phyloP scores from a whole-genome alignment of 148 eudicot genomes.

The Euryodendron excelsum region DNA sequence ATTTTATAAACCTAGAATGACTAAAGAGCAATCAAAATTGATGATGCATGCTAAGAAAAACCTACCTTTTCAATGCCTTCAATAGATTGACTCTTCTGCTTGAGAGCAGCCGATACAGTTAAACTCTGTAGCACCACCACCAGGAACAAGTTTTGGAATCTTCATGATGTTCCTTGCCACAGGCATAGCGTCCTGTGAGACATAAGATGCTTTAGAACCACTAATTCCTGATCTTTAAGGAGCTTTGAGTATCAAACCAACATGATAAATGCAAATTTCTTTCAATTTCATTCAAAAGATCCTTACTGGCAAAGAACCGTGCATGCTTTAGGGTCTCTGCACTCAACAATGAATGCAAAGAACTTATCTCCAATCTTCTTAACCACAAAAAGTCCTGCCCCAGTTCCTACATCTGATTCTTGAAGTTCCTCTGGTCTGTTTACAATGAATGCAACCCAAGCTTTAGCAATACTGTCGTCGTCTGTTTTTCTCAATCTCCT shows the following conservation, averaged over 20 bases:
- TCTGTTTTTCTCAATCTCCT: slow-evolving; percentile 92
- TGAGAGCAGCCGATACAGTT: slow-evolving; percentile 84
- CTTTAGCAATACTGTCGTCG: slow-evolving; percentile 86
- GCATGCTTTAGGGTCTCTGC: slow-evolving; percentile 94
- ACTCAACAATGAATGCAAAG: slow-evolving; percentile 80
- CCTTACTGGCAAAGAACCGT: slow-evolving; percentile 91
- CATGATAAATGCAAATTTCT: slow-evolving; percentile 78
- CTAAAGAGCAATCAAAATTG: too few species aligned
- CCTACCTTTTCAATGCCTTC: slow-evolving; percentile 90
- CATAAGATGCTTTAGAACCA: slow-evolving; percentile 18
- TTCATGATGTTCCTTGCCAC: slow-evolving; percentile 94
- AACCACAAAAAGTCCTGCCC: slow-evolving; percentile 92
- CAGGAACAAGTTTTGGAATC: slow-evolving; percentile 95
- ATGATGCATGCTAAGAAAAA: not conserved
- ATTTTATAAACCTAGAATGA: not conserved
- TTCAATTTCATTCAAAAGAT: slow-evolving; percentile 90
- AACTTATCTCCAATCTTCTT: slow-evolving; percentile 95
- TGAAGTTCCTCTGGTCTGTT: slow-evolving; percentile 95
- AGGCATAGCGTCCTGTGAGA: slow-evolving; percentile 78
- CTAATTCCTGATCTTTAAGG: not conserved
- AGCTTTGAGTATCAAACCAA: not conserved
- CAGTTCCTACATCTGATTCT: slow-evolving; percentile 90
- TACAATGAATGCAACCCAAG: slow-evolving; percentile 90
- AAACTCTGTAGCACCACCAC: slow-evolving; percentile 92
- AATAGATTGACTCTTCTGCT: slow-evolving; percentile 85